Conservation (phyloP, 805 yeast genomes). For the Pichia occidentalis region DNA sequence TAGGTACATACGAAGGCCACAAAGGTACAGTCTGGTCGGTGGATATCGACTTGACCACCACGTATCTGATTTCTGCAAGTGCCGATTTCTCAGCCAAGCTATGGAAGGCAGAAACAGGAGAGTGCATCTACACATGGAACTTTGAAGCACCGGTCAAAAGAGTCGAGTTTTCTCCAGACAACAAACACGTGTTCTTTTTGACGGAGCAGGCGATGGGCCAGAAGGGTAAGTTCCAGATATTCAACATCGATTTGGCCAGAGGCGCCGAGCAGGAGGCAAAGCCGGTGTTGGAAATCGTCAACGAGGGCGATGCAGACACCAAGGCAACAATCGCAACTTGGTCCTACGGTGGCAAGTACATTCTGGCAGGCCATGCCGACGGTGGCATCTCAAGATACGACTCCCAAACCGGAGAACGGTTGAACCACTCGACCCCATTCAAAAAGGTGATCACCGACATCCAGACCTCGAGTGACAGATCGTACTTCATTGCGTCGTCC, state of each 20-base stretch:
- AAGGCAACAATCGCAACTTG: conserved; percentile 82
- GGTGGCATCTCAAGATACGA: conserved; percentile 81
- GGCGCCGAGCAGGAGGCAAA: conserved; percentile 36
- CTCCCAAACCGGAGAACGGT: conserved; percentile 63
- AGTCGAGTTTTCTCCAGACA: conserved; percentile 78
- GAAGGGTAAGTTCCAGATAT: conserved; percentile 68
- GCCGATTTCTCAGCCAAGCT: conserved; percentile 83
- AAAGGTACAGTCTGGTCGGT: conserved; percentile 93
- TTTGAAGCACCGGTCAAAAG: conserved; percentile 84
- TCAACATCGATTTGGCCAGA: conserved; percentile 45
- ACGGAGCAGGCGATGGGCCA: conserved; percentile 92
- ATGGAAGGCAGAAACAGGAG: conserved; percentile 80
- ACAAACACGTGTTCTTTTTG: conserved; percentile 60
- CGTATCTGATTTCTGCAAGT: conserved; percentile 75
- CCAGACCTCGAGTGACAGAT: conserved; percentile 79
- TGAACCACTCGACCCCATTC: conserved; percentile 58
- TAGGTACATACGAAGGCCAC: conserved; percentile 88
- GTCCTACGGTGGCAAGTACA: conserved; percentile 66
- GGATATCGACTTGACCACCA: conserved; percentile 70
- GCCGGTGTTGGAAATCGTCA: conserved; percentile 52
- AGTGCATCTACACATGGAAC: conserved; percentile 63
- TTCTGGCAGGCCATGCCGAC: conserved; percentile 83
- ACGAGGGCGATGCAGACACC: conserved; percentile 39
- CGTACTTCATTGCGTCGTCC: conserved; percentile 88
- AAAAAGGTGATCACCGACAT: conserved; percentile 78